phyloP scores from a whole-genome alignment of 1,284 basidiomycete genomes.

The Schizophyllum amplum region DNA sequence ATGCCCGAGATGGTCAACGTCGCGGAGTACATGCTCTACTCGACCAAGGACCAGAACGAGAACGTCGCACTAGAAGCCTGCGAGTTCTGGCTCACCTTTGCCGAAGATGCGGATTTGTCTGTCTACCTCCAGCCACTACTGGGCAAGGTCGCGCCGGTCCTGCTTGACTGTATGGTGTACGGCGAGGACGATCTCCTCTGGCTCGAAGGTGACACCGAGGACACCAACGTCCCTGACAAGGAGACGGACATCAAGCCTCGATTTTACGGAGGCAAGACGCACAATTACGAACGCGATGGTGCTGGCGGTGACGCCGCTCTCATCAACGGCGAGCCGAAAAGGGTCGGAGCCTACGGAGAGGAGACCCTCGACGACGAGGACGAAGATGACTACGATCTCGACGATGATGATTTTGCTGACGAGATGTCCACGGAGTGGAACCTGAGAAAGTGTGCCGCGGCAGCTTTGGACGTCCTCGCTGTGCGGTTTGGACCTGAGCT shows the following conservation, averaged over 20 bases:
- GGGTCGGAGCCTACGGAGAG: slow-evolving; percentile 61
- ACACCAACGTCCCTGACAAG: slow-evolving; percentile 87
- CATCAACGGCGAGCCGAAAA: slow-evolving; percentile 34
- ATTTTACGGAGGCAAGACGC: slow-evolving; percentile 82
- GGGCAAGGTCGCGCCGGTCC: slow-evolving; percentile 82
- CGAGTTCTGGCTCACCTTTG: slow-evolving; percentile 99
- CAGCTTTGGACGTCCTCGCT: slow-evolving; percentile 94
- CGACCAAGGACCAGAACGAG: slow-evolving; percentile 95
- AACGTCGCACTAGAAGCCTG: slow-evolving; percentile 93
- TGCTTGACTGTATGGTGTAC: slow-evolving; percentile 97
- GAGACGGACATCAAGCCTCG: slow-evolving; percentile 95
- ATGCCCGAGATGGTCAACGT: slow-evolving; percentile 95
- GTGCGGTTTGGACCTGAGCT: slow-evolving; percentile 83
- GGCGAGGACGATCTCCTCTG: slow-evolving; percentile 94
- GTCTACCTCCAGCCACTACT: slow-evolving; percentile 83
- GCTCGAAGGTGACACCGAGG: slow-evolving; percentile 89
- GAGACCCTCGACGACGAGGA: slow-evolving; percentile 72
- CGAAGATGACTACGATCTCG: slow-evolving; percentile 78
- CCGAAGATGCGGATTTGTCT: slow-evolving; percentile 85
- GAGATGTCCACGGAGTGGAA: slow-evolving; percentile 99
- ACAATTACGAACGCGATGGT: slow-evolving; percentile 74
- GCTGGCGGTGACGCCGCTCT: slow-evolving; percentile 27
- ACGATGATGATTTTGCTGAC: slow-evolving; percentile 91
- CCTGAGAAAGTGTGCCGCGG: slow-evolving; percentile 95
- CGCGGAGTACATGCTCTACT: slow-evolving; percentile 98